Percentiles rank a stretch among this genome's conserved stretches.
Evolutionary conservation across 2,329 filamentous ascomycete species (phyloP).

Genomic region (Colletotrichum destructivum): DNA sequence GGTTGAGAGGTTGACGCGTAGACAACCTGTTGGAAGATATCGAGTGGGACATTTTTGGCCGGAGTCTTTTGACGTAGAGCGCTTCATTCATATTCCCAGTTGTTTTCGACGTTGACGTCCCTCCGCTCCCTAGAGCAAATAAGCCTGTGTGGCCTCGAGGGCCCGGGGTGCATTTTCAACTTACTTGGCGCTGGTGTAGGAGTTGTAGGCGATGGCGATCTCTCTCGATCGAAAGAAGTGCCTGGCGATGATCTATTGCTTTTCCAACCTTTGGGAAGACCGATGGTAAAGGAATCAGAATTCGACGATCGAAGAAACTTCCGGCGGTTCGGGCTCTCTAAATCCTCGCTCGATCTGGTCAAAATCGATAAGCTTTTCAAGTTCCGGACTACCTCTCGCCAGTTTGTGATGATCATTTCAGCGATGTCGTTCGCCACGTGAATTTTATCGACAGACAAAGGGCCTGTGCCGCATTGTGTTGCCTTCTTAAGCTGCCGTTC

Average conservation of each 20-base stretch:
- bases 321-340: slow-evolving; percentile 34
- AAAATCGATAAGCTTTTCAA: slow-evolving; percentile 65
- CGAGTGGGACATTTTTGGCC: slow-evolving; percentile 43
- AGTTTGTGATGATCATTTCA: slow-evolving; percentile 77
- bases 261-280: slow-evolving; percentile 56
- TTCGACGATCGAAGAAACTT: slow-evolving; percentile 54
- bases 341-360: slow-evolving; percentile 43
- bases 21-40: slow-evolving; percentile 36
- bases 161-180: slow-evolving; percentile 23
- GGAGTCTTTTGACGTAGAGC: slow-evolving; percentile 39
- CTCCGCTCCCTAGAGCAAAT: slow-evolving; percentile 32
- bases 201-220: slow-evolving; percentile 56
- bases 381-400: slow-evolving; percentile 75
- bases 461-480: slow-evolving; percentile 42
- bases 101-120: slow-evolving; percentile 16
- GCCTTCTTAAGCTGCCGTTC: slow-evolving; percentile 53
- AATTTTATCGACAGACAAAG: slow-evolving; percentile 67
- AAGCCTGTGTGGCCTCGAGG: slow-evolving; percentile 30
- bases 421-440: slow-evolving; percentile 71
- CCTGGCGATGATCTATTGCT: slow-evolving; percentile 42
- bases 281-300: slow-evolving; percentile 58
- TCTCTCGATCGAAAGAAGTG: slow-evolving; percentile 44
- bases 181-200: slow-evolving; percentile 50
- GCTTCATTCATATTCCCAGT: slow-evolving; percentile 28
- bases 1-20: slow-evolving; percentile 40